Evolutionary conservation across 2,329 filamentous ascomycete genomes (phyloP).

Genomic region (Phoma sp.): DNA sequence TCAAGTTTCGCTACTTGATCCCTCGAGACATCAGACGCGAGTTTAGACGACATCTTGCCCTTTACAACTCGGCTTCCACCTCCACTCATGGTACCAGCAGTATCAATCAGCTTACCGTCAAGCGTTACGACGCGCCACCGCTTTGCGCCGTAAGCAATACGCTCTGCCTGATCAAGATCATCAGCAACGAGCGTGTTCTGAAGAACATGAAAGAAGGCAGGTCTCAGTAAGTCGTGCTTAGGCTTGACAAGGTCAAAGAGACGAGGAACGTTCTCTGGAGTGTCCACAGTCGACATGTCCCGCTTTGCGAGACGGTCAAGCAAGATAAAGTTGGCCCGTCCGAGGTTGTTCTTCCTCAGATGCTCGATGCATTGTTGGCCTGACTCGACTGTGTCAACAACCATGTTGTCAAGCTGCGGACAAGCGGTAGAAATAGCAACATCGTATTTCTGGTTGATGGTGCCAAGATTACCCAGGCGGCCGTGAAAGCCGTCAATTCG

Average conservation of each 20-base stretch:
- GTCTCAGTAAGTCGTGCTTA: conserved; percentile 83
- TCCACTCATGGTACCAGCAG: conserved; percentile 98
- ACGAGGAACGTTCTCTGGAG: conserved; percentile 88
- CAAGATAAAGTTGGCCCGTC: conserved; percentile 95
- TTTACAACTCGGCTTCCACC: conserved; percentile 89
- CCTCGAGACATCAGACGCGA: conserved; percentile 82
- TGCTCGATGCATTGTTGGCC: conserved; percentile 99
- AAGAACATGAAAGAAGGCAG: conserved; percentile 94
- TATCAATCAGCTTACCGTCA: conserved; percentile 94
- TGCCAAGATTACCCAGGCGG: conserved; percentile 88
- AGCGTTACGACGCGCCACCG: conserved; percentile 97
- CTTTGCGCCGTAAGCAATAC: conserved; percentile 92
- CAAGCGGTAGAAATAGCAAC: conserved; percentile 98
- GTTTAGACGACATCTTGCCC: conserved; percentile 95
- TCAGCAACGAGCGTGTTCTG: conserved; percentile 93
- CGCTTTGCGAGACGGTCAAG: conserved; percentile 83
- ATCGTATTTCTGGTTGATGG: conserved; percentile 93
- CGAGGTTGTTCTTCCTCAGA: conserved; percentile 94
- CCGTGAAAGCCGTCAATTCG: conserved; percentile 98
- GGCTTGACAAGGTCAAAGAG: conserved; percentile 91
- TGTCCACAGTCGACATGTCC: conserved; percentile 80
- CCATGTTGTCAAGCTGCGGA: conserved; percentile 89
- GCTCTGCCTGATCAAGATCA: conserved; percentile 93
- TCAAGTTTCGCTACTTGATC: conserved; percentile 91
- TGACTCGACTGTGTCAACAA: conserved; percentile 93